Base-by-base conservation (phyloP, 1,139 yeast species). In the Saccharomyces hybrid region DNA sequence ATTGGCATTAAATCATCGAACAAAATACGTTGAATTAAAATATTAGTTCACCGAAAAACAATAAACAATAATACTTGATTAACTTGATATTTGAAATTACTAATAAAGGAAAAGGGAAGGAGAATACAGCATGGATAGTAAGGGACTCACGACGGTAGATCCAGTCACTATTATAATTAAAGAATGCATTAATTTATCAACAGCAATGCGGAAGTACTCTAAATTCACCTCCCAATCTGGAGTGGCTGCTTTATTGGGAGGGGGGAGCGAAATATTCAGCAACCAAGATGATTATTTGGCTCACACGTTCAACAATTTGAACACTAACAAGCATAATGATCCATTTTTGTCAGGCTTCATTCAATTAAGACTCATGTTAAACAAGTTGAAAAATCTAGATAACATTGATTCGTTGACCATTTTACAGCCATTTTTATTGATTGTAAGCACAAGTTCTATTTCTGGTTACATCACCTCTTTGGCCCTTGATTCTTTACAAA, bases 401-500 rank as follows among this genome's bases (percentile, higher is more conserved):
- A 78, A 78, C 0, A 77, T 89, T 50, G 95, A 88, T 63, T 78
- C 89, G 34, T 74, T 84, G 58, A 84, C 90, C 1, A 73, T 93
- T 34, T 72, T 91, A 54, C 90, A 85, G 64, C 99, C 99, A 1
- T 93, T 91, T 65, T 75, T 93, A 51, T 77, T 89, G 59, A 86
- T 90, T n/a, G 83, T 93, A 55, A 85, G 88, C 64, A 84, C 95
- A 5, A 86, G 95, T 42, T 77, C 88, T 21, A 88, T 96, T 1
- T 83, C 96, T 0, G 97, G 97, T 3, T 78, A 82, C 59, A 86
- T 93, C 55, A 95, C 99, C 0, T 79, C 89, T 3, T 73, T 89
- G 58, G 93, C 98, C 1, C 76, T 95, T 57, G 81, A 81, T 54
- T 82, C 98, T 2, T 74, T 95, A 32, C 76, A 85, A 42, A 90